phyloP scores from a whole-genome alignment of 2,329 filamentous ascomycete genomes.

The Boeremia lycopersici region DNA sequence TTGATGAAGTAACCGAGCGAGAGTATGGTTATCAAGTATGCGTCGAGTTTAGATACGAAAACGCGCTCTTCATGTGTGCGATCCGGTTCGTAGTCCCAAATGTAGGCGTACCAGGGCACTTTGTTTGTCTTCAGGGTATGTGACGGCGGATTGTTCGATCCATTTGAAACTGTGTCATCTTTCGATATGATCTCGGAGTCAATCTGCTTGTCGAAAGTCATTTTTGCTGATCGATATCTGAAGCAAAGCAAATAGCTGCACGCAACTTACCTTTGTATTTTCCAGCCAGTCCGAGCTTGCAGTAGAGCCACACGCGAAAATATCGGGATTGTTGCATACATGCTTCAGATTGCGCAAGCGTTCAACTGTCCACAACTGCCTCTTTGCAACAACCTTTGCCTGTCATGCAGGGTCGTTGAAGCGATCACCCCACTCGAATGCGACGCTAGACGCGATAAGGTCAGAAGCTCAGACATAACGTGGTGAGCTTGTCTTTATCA shows the following conservation, averaged over 20 bases:
- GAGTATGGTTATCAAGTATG: constrained; percentile 28
- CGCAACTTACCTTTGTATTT: constrained; percentile 11
- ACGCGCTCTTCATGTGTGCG: constrained; percentile 27
- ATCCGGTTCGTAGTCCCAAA: constrained; percentile 37
- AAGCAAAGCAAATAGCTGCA: neutral
- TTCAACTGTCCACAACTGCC: neutral
- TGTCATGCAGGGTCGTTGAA: neutral
- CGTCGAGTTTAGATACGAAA: constrained; percentile 32
- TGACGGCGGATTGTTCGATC: neutral
- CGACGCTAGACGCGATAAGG: constrained; percentile 5
- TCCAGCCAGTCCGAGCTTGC: neutral
- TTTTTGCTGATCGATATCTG: neutral
- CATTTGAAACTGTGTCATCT: constrained; percentile 2
- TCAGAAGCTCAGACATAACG: neutral
- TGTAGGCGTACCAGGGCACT: constrained; percentile 32
- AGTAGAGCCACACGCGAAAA: neutral
- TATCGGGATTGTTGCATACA: constrained; percentile 17
- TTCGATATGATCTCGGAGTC: constrained; percentile 1
- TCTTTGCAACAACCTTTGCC: neutral
- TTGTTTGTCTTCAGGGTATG: constrained; percentile 6
- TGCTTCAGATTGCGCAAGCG: constrained; percentile 21
- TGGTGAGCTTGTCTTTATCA: neutral
- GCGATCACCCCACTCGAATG: neutral
- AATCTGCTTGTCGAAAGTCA: constrained; percentile 5
- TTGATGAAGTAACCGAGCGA: constrained; percentile 35